Percentiles rank a stretch among this genome's conserved stretches.
These are phyloP conservation scores for Aspergillus niger DNA, from an alignment of 2,329 filamentous ascomycete species.

Conservation along the genomic window DNA sequence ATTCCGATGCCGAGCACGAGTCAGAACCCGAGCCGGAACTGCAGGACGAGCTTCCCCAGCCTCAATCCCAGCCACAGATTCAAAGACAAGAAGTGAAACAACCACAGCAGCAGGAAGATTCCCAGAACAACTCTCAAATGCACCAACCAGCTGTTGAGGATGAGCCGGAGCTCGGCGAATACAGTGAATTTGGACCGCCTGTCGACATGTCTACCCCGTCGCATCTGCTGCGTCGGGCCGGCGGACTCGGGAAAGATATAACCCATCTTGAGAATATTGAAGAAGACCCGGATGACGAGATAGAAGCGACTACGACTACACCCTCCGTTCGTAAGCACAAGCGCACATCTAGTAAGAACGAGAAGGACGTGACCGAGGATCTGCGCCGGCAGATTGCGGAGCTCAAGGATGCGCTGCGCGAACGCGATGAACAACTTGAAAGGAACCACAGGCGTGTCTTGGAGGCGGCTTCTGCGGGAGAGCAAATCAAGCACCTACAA, in stretches of 20 bases:
- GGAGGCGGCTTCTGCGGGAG: conserved; percentile 39
- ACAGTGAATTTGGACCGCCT: conserved; percentile 46
- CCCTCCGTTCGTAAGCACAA: conserved; percentile 31
- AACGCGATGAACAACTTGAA: conserved; percentile 39
- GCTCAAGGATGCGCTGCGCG: conserved; percentile 33
- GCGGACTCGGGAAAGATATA: conserved; percentile 30
- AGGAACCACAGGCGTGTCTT: conserved; percentile 34
- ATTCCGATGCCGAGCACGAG: conserved; percentile 13
- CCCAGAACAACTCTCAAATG: conserved; percentile 23
- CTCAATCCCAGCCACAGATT: conserved; percentile 1
- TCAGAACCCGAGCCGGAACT: conserved; percentile 14
- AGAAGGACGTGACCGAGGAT: conserved; percentile 23
- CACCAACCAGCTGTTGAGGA: conserved; percentile 33
- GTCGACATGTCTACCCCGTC: conserved; percentile 49
- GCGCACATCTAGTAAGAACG: conserved; percentile 19
- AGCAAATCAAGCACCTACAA: conserved; percentile 44
- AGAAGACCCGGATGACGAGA: conserved; percentile 34
- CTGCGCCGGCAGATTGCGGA: conserved; percentile 36
- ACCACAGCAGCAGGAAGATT: conserved; percentile 14
- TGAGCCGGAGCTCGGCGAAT: conserved; percentile 37
- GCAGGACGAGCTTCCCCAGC: conserved; percentile 9
- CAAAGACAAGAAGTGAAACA: neutral
- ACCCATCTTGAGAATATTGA: conserved; percentile 42
- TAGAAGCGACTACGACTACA: conserved; percentile 22
- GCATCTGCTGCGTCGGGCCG: conserved; percentile 38